Conservation (phyloP, 2,329 filamentous ascomycete genomes). For the Penicillium sp. region DNA sequence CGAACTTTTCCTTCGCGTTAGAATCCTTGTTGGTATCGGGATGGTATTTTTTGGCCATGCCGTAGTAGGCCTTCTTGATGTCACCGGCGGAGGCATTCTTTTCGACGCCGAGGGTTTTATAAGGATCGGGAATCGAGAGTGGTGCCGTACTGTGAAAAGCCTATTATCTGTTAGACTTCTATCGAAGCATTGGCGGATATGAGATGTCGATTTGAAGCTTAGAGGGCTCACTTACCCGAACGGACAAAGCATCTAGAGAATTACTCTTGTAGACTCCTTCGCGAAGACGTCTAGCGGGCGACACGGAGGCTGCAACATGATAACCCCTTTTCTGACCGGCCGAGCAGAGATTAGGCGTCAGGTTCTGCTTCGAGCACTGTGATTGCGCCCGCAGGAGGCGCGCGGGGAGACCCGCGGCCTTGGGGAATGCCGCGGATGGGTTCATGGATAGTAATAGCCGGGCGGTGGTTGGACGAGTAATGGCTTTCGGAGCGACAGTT, state of each 20-base stretch:
- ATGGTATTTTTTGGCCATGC: constrained; percentile 95
- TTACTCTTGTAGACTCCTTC: constrained; percentile 32
- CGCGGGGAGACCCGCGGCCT: constrained; percentile 47
- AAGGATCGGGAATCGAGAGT: constrained; percentile 81
- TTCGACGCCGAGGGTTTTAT: constrained; percentile 80
- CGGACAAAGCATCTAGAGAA: constrained; percentile 24
- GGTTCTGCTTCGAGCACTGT: constrained; percentile 43
- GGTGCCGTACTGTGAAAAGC: constrained; percentile 51
- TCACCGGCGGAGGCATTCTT: constrained; percentile 81
- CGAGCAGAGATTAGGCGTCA: constrained; percentile 31
- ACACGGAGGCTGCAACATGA: constrained; percentile 34
- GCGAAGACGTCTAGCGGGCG: constrained; percentile 31
- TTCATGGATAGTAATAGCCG: constrained; percentile 40
- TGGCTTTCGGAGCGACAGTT: constrained; percentile 7
- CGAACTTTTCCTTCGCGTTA: constrained; percentile 91
- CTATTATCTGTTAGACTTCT: constrained; percentile 27
- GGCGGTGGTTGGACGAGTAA: constrained; percentile 20
- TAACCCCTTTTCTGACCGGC: constrained; percentile 43
- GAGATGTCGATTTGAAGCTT: background rate
- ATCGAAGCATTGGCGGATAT: background rate
- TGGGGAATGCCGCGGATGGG: constrained; percentile 45
- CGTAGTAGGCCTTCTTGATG: constrained; percentile 99
- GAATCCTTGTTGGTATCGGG: constrained; percentile 97
- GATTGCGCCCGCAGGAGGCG: constrained; percentile 47
- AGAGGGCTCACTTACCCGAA: constrained; percentile 37